Conservation (phyloP, 176 grass and related monocot species). For the Lolium perenne region DNA sequence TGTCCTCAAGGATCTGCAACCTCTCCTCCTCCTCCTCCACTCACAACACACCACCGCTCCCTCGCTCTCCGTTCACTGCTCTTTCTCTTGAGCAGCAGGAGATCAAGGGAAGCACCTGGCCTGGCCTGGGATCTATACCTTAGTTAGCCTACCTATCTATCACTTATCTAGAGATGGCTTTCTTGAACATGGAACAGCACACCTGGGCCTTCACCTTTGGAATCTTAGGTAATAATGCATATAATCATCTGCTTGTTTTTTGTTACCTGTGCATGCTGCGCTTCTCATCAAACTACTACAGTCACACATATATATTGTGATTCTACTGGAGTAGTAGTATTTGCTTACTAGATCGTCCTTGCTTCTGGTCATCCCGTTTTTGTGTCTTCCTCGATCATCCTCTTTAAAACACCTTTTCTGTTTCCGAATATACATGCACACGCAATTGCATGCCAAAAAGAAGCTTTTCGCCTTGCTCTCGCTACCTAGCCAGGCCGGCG, state of each 20-base stretch:
- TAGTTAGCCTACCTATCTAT: neutral
- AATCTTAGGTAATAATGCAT: slow-evolving; percentile 64
- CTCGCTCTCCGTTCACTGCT: too few relatives aligned
- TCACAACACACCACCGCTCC: too few relatives aligned
- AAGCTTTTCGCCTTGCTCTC: slow-evolving; percentile 31
- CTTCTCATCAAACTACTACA: neutral
- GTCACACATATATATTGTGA: neutral
- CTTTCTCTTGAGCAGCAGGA: too few relatives aligned
- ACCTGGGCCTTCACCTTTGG: slow-evolving; percentile 97
- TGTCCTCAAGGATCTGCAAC: slow-evolving; percentile 30
- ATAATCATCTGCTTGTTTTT: too few relatives aligned
- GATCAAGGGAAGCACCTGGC: too few relatives aligned
- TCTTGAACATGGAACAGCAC: slow-evolving; percentile 69
- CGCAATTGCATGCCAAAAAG: slow-evolving; percentile 29
- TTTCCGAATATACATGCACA: slow-evolving; percentile 19
- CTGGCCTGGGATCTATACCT: too few relatives aligned
- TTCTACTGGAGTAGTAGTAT: too few relatives aligned
- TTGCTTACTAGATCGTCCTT: neutral
- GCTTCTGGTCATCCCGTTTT: neutral
- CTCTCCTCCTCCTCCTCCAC: neutral
- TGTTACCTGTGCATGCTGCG: too few relatives aligned
- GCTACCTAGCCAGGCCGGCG: slow-evolving; percentile 7
- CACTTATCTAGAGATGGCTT: slow-evolving; percentile 57
- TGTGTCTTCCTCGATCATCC: neutral
- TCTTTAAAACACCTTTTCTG: neutral